These are phyloP conservation scores for Torulaspora globosa DNA, from an alignment of 1,139 yeast genomes.

Conservation along the genomic window DNA sequence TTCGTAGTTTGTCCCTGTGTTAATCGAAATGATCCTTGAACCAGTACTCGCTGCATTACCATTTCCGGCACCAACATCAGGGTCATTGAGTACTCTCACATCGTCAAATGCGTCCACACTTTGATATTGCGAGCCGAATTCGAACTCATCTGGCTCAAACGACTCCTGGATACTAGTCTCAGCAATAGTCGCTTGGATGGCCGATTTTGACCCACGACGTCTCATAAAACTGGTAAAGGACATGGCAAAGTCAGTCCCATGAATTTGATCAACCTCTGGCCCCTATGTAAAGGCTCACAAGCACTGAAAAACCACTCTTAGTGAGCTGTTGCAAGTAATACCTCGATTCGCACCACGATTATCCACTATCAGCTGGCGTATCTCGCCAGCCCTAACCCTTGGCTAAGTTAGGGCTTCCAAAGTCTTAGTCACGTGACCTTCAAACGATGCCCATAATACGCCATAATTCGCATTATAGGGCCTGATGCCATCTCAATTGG, in stretches of 20 bases:
- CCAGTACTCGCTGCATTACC: slow-evolving; percentile 16
- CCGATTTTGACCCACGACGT: slow-evolving; percentile 20
- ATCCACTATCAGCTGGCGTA: neutral
- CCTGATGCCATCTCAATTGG: neutral
- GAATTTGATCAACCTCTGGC: neutral
- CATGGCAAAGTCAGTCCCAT: slow-evolving; percentile 6
- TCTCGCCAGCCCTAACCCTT: neutral
- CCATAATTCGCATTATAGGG: neutral
- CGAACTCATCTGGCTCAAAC: slow-evolving; percentile 10
- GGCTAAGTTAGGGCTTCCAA: neutral
- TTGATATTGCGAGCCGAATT: slow-evolving; percentile 8
- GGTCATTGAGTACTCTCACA: slow-evolving; percentile 18
- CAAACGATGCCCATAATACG: neutral
- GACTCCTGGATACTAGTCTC: slow-evolving; percentile 9
- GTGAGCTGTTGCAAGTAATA: neutral
- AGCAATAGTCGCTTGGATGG: slow-evolving; percentile 21
- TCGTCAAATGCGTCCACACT: slow-evolving; percentile 13
- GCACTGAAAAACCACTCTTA: neutral
- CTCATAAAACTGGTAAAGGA: slow-evolving; percentile 17
- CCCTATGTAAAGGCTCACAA: neutral
- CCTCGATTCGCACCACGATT: slow-evolving; percentile 1
- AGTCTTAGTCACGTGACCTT: neutral
- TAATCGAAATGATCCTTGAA: slow-evolving; percentile 10
- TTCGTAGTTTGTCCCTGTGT: slow-evolving; percentile 10
- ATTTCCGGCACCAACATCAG: slow-evolving; percentile 5